Conservation (phyloP, 108 stramenopile species). For the Nannochloropsis gaditana region DNA sequence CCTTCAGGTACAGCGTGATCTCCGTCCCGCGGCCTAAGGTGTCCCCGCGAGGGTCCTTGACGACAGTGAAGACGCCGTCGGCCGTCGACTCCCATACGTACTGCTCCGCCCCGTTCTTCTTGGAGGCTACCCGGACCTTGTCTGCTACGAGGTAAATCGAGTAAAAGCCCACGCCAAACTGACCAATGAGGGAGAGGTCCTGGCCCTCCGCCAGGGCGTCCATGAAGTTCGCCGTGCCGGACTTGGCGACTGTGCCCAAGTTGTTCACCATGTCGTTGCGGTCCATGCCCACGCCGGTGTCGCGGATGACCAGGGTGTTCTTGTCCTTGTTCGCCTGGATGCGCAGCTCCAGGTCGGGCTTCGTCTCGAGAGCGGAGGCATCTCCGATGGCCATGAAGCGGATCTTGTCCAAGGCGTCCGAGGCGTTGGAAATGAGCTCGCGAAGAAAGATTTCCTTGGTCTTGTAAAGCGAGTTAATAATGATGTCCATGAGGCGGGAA, state of each 20-base stretch:
- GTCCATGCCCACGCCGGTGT: conserved; percentile 97
- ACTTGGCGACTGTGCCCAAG: conserved; percentile 97
- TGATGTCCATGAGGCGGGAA: conserved; percentile 96
- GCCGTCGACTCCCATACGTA: conserved; percentile 94
- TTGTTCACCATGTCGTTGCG: conserved; percentile 84
- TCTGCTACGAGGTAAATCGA: conserved; percentile 89
- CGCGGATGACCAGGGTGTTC: conserved; percentile 81
- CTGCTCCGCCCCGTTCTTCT: conserved; percentile 84
- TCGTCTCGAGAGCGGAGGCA: conserved; percentile 64
- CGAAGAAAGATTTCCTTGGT: conserved; percentile 77
- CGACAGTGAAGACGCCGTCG: conserved; percentile 75
- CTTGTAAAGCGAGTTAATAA: conserved; percentile 98
- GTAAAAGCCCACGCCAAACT: conserved; percentile 99
- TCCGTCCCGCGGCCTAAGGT: conserved; percentile 96
- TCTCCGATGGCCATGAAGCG: conserved; percentile 85
- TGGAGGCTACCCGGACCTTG: conserved; percentile 82
- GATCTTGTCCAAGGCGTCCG: conserved; percentile 97
- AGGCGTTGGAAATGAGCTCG: conserved; percentile 89
- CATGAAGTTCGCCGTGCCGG: conserved; percentile 96
- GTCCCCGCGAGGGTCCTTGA: conserved; percentile 85
- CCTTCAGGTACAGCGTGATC: conserved; percentile 97
- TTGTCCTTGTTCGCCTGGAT: conserved; percentile 71
- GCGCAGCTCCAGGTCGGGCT: conserved; percentile 74
- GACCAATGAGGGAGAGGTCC: conserved; percentile 87
- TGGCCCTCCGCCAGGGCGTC: conserved; percentile 77